Percentiles rank a stretch among this genome's conserved stretches.
Evolutionary conservation across 441 rosid species (phyloP).

Genomic region (Lepidium campestre): DNA sequence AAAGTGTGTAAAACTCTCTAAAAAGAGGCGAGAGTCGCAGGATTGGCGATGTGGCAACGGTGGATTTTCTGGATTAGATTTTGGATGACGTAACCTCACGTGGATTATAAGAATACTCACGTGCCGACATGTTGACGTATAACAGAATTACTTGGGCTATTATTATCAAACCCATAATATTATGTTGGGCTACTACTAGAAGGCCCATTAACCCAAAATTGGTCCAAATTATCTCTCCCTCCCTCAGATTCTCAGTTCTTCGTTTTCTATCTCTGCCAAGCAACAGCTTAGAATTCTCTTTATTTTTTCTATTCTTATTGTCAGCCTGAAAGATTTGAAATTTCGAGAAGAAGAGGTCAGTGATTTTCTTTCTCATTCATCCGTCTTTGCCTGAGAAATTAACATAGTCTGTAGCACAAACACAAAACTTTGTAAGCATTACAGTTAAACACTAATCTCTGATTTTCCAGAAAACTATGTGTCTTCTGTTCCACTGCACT

Average conservation of each 20-base stretch:
- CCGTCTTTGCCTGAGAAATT: neutral
- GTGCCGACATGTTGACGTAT: neutral
- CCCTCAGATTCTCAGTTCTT: neutral
- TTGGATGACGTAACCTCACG: conserved; percentile 25
- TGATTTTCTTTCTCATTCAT: neutral
- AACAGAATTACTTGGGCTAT: neutral
- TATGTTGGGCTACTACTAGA: neutral
- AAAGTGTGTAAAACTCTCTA: neutral
- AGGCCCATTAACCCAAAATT: neutral
- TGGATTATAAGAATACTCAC: neutral
- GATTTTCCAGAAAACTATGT: neutral
- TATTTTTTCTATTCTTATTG: neutral
- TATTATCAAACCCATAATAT: neutral
- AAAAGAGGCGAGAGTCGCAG: neutral
- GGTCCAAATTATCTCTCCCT: neutral
- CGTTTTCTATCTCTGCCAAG: conserved; percentile 11
- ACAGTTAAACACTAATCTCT: neutral
- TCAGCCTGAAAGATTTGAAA: neutral
- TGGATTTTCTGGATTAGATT: conserved; percentile 32
- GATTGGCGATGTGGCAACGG: conserved; percentile 7
- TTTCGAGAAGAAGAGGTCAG: conserved; percentile 15
- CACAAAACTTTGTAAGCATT: neutral
- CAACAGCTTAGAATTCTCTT: neutral
- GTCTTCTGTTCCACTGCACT: neutral
- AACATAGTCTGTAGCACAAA: neutral